Percentiles rank a stretch among this genome's conserved stretches.
Conservation (phyloP, 2,329 filamentous ascomycete species). For the Colletotrichum spaethianum region DNA sequence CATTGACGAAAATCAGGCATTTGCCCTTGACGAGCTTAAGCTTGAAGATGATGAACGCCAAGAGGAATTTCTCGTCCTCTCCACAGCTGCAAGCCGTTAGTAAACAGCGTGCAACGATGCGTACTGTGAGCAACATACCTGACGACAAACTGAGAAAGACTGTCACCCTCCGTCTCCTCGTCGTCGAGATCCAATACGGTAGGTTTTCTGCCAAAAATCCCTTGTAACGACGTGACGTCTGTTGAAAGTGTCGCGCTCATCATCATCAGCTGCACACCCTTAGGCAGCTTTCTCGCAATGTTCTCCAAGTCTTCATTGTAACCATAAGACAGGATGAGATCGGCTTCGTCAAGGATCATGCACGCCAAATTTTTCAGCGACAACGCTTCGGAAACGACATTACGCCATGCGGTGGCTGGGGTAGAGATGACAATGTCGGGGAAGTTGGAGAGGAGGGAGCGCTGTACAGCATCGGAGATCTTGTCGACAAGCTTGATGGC, state of each 20-base stretch:
- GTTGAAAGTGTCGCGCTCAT: conserved; percentile 94
- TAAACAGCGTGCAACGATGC: conserved; percentile 34
- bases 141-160: conserved; percentile 89
- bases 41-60: conserved; percentile 96
- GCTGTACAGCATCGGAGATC: conserved; percentile 89
- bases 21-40: conserved; percentile 95
- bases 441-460: conserved; percentile 85
- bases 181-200: conserved; percentile 87
- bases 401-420: conserved; percentile 84
- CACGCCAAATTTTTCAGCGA: conserved; percentile 80
- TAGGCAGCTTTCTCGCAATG: conserved; percentile 83
- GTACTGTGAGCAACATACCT: conserved; percentile 64
- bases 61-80: conserved; percentile 97
- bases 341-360: conserved; percentile 93
- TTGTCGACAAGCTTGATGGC: conserved; percentile 92
- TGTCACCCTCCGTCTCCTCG: conserved; percentile 81
- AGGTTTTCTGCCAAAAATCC: conserved; percentile 87
- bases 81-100: conserved; percentile 70
- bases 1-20: conserved; percentile 79
- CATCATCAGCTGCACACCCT: conserved; percentile 89
- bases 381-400: conserved; percentile 81
- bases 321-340: conserved; percentile 93
- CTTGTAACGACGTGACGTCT: conserved; percentile 88
- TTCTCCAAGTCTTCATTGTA: conserved; percentile 92
- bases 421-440: conserved; percentile 95